Percentiles rank a stretch among this genome's conserved stretches.
phyloP scores from a whole-genome alignment of 2,329 filamentous ascomycete genomes.

The Sodiomyces alkalinus region DNA sequence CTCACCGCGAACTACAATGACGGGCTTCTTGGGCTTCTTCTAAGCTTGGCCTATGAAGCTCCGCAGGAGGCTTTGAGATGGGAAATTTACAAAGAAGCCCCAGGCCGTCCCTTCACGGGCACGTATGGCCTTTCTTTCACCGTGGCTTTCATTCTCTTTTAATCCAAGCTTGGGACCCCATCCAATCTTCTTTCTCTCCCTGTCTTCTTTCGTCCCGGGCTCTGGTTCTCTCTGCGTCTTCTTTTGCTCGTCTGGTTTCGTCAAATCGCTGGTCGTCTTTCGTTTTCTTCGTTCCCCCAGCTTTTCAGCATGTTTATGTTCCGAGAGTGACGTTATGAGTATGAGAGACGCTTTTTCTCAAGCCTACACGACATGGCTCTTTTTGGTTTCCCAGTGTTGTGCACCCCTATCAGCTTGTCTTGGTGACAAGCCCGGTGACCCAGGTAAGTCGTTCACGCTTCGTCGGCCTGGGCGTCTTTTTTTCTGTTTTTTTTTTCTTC shows the following conservation, averaged over 20 bases:
- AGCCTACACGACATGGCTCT: conserved; percentile 30
- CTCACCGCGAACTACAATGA: conserved; percentile 15
- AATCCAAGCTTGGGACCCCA: neutral
- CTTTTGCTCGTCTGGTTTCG: too few species aligned
- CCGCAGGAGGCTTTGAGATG: conserved; percentile 1
- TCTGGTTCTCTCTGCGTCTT: conserved; percentile 3
- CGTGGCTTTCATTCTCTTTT: conserved; percentile 1
- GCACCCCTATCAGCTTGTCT: conserved; percentile 21
- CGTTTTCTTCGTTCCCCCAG: conserved; percentile 2
- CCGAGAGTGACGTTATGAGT: too few species aligned
- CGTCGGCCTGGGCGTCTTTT: too few species aligned
- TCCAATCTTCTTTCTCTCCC: conserved; percentile 1
- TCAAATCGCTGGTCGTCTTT: conserved; percentile 7
- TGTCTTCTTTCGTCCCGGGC: conserved; percentile 1
- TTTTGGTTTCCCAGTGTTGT: conserved; percentile 30
- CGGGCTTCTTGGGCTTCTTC: conserved; percentile 5
- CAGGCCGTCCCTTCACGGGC: neutral
- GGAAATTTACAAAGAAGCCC: too few species aligned
- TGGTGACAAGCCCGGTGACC: conserved; percentile 22
- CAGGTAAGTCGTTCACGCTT: too few species aligned
- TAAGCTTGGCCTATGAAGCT: conserved; percentile 5
- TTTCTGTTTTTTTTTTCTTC: too few species aligned
- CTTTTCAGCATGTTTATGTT: conserved; percentile 1
- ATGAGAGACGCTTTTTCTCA: too few species aligned
- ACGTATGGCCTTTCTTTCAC: conserved; percentile 1